These are phyloP conservation scores for Candida silvicultrix DNA, from an alignment of 805 yeast species.

Conservation along the genomic window DNA sequence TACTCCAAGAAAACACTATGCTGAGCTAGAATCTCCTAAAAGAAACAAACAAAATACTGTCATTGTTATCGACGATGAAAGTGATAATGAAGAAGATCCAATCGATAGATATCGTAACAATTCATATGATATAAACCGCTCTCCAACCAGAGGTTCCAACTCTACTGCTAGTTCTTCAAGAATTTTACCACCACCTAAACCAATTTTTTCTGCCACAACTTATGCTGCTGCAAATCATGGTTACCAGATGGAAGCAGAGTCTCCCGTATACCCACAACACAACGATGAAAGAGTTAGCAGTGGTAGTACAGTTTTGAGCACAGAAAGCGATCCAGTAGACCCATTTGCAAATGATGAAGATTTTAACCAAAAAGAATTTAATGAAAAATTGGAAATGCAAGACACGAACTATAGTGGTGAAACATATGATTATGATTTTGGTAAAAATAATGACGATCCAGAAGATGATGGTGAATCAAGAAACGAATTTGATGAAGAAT, in stretches of 20 bases:
- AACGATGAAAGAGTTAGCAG: conserved; percentile 25
- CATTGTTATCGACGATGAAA: conserved; percentile 37
- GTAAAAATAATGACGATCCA: conserved; percentile 2
- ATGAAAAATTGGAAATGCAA: conserved; percentile 16
- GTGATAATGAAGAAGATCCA: conserved; percentile 26
- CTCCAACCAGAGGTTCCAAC: conserved; percentile 28
- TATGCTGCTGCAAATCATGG: conserved; percentile 48
- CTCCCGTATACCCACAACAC: conserved; percentile 6
- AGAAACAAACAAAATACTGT: conserved; percentile 47
- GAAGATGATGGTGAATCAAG: conserved; percentile 10
- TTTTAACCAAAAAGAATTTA: conserved; percentile 18
- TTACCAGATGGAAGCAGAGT: conserved; percentile 3
- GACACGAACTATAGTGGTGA: conserved; percentile 24
- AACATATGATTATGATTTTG: conserved; percentile 29
- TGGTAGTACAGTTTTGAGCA: conserved; percentile 21
- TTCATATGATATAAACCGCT: conserved; percentile 23
- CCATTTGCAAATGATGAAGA: conserved; percentile 19
- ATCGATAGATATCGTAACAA: conserved; percentile 4
- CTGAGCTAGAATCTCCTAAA: conserved; percentile 67
- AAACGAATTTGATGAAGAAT: conserved; percentile 37
- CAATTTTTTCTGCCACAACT: conserved; percentile 56
- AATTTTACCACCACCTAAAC: conserved; percentile 57
- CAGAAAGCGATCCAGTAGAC: conserved; percentile 7
- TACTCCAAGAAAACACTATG: conserved; percentile 62
- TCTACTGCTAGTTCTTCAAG: conserved; percentile 31